A percentile compares a stretch with the other conserved stretches of the same genome.
These are phyloP conservation scores for Lodderomyces theae DNA, from an alignment of 1,139 yeast species.

Conservation along the genomic window DNA sequence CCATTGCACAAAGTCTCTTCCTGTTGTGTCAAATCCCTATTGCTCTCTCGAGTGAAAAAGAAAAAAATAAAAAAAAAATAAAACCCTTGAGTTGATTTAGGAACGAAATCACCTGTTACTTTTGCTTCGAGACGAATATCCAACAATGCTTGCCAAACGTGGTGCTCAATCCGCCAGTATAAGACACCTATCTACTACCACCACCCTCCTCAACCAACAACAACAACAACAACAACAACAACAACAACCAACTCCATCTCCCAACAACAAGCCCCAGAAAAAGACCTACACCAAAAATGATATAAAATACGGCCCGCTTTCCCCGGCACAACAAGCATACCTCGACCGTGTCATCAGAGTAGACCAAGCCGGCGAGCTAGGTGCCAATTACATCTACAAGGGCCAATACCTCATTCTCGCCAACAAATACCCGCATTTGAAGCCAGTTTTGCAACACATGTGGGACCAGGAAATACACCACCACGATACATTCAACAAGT, in stretches of 20 bases:
- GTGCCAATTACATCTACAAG: slow-evolving; percentile 88
- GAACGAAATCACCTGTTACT: slow-evolving; percentile 1
- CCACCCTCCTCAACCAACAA: not conserved
- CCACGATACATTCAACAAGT: slow-evolving; percentile 74
- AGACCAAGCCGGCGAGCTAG: slow-evolving; percentile 98
- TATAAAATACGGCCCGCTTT: slow-evolving; percentile 41
- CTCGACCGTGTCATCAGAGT: slow-evolving; percentile 80
- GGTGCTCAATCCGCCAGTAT: not conserved
- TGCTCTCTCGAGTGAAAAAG: not conserved
- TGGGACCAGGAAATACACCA: slow-evolving; percentile 97
- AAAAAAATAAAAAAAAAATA: not conserved
- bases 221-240: too few species aligned
- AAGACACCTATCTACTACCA: not conserved
- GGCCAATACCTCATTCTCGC: slow-evolving; percentile 85
- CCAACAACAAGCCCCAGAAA: slow-evolving; percentile 11
- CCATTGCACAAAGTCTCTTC: too few species aligned
- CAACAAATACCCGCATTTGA: slow-evolving; percentile 65
- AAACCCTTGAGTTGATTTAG: too few species aligned
- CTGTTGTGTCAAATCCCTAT: not conserved
- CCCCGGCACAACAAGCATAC: slow-evolving; percentile 64
- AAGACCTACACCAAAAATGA: slow-evolving; percentile 19
- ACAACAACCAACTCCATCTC: not conserved
- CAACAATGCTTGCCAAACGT: not conserved
- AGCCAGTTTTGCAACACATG: slow-evolving; percentile 83
- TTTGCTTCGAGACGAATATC: not conserved